Conservation (phyloP, 2,329 filamentous ascomycete species). For the Curvularia sp. region DNA sequence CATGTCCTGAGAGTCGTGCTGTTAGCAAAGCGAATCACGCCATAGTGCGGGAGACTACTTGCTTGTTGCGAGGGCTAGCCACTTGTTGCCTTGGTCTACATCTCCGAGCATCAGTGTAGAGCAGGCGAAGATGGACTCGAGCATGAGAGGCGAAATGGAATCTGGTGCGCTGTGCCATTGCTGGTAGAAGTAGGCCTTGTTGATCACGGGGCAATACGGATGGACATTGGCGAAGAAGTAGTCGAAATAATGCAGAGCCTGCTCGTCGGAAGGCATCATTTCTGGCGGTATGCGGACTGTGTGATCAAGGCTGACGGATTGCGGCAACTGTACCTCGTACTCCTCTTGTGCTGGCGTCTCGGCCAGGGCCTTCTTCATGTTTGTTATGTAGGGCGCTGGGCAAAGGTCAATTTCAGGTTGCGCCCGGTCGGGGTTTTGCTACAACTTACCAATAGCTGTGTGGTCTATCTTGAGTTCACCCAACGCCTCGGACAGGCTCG, state of each 20-base stretch:
- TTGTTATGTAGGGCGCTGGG: conserved; percentile 82
- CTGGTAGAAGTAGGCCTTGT: conserved; percentile 81
- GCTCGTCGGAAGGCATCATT: conserved; percentile 88
- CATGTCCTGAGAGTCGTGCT: conserved; percentile 68
- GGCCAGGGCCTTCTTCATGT: conserved; percentile 63
- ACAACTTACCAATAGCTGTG: conserved; percentile 76
- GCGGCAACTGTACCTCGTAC: conserved; percentile 73
- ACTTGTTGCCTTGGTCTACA: conserved; percentile 83
- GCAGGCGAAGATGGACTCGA: conserved; percentile 92
- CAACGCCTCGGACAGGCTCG: conserved; percentile 79
- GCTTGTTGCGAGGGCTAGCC: conserved; percentile 90
- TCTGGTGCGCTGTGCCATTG: conserved; percentile 86
- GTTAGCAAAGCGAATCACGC: conserved; percentile 22
- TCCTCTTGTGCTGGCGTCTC: conserved; percentile 73
- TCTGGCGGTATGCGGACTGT: conserved; percentile 89
- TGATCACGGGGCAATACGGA: conserved; percentile 89
- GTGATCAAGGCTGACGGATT: conserved; percentile 71
- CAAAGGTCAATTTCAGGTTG: conserved; percentile 22
- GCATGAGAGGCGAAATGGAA: conserved; percentile 85
- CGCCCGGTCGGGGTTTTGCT: background rate
- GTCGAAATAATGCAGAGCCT: conserved; percentile 82
- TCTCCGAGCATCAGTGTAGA: conserved; percentile 84
- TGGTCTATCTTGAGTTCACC: conserved; percentile 89
- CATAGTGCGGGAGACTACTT: conserved; percentile 48
- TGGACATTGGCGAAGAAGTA: conserved; percentile 92